Evolutionary conservation across 768 basidiomycete species (phyloP), one percentile per base, ranked within the genome.

Genomic region (Xanthoconium stramineum): DNA sequence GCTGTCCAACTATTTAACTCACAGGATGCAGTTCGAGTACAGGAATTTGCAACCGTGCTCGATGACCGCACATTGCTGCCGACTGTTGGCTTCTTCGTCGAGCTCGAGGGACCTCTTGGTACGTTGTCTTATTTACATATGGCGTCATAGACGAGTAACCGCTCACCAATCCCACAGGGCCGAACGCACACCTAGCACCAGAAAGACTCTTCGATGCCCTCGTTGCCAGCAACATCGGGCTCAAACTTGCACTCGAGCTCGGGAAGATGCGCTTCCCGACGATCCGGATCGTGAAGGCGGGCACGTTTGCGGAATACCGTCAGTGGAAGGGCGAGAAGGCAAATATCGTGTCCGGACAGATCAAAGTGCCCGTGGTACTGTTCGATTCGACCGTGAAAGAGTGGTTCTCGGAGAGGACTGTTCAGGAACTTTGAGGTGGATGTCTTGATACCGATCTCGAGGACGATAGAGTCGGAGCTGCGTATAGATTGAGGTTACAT

Each of bases 251-350:
- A 14, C 36, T 58, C 9, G 44, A 55, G 3, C 24, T 12, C 1
- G 57, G 52, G 8, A 24, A 29, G 17, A 44, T 56, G 1, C 37
- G 58, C 11, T 42, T 59, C 8, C 67, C 68, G 3, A 65, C 65
- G 33, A 55, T 69, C 43, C 63, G 63, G 5, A 50, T 69, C 3
- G 50, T 69, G 5, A 52, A 61, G 20, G 20, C 50, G 1, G 63
- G 67, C 9, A 63, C 60, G 10, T 67, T 67, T 13, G 35, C 45
- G 3, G 65, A 58, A 5, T 67, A 59, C 36, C 58, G 63, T 48
- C 46, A 24, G 36, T 61, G 59, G 57, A 65, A 44, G 35, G 38
- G 40, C 14, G 42, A 53, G 42, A 44, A 5, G 6, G 19, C 14
- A 6, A 61, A 61, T 3, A 7, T 50, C 2, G 37, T n/a, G 3